Evolutionary conservation across 1,139 yeast species (phyloP).

Genomic region (Yamadazyma siamensis): DNA sequence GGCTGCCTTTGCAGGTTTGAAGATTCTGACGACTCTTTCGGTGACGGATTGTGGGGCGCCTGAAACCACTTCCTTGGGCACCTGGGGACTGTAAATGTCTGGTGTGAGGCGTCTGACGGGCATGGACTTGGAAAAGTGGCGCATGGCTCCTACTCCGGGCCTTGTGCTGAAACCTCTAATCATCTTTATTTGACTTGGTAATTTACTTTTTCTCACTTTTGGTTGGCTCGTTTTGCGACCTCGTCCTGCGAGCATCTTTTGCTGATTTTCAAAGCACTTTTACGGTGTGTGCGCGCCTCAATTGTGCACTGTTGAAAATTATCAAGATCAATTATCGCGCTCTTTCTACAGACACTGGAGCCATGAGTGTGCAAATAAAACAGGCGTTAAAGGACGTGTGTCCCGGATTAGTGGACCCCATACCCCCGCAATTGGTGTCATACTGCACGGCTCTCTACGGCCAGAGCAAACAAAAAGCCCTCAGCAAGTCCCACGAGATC

Average conservation of each 20-base stretch:
- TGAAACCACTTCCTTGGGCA: conserved; percentile 58
- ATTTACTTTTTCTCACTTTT: conserved; percentile 12
- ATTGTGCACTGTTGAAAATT: background rate
- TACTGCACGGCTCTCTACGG: conserved; percentile 52
- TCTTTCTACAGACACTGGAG: too few species aligned
- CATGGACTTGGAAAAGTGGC: conserved; percentile 20
- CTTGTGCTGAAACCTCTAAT: conserved; percentile 2
- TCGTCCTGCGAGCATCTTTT: background rate
- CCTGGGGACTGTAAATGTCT: conserved; percentile 20
- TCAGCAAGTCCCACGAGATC: conserved; percentile 51
- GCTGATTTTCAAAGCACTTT: conserved; percentile 1
- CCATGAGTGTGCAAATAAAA: conserved; percentile 22
- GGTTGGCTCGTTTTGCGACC: conserved; percentile 9
- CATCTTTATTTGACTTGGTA: too few species aligned
- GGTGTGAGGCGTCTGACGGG: conserved; percentile 16
- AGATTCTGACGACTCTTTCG: conserved; percentile 72
- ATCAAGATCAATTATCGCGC: too few species aligned
- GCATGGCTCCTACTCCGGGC: conserved; percentile 8
- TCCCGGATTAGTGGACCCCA: conserved; percentile 46
- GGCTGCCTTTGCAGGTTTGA: conserved; percentile 74
- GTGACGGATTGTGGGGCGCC: conserved; percentile 81
- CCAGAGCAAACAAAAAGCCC: conserved; percentile 47
- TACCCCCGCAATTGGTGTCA: conserved; percentile 44
- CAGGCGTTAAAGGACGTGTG: conserved; percentile 44
- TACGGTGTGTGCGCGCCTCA: background rate